phyloP scores from a whole-genome alignment of 345 rosid species.

The Gossypium anomalum region DNA sequence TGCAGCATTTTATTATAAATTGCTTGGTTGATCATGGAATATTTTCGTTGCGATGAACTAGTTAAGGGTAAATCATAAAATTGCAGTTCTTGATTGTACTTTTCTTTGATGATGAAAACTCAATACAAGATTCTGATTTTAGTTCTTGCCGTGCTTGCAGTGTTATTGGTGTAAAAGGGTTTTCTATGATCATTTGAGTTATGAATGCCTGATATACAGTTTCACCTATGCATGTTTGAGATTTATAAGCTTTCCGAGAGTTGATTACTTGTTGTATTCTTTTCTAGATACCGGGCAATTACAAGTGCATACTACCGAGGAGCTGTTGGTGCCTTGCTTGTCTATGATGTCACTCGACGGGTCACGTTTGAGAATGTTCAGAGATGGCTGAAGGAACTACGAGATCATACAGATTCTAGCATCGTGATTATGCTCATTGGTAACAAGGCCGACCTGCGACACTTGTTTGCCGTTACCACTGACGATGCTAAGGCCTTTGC shows the following conservation, averaged over 20 bases:
- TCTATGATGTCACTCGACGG: conserved; percentile 75
- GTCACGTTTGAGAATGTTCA: conserved; percentile 82
- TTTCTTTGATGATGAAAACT: not conserved
- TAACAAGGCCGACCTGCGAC: conserved; percentile 81
- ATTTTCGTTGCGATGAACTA: not conserved
- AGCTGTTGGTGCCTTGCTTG: conserved; percentile 84
- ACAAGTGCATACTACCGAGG: conserved; percentile 92
- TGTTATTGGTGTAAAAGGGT: not conserved
- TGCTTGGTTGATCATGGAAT: not conserved
- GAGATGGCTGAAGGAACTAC: conserved; percentile 87
- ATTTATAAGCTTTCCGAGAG: not conserved
- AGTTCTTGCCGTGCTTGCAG: not conserved
- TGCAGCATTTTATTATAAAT: not conserved
- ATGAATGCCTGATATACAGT: too few relatives aligned
- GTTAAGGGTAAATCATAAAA: not conserved
- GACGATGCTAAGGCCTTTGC: conserved; percentile 71
- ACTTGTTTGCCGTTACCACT: conserved; percentile 67
- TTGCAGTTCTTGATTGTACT: not conserved
- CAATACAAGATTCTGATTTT: not conserved
- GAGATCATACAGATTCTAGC: conserved; percentile 76
- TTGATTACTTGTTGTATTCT: conserved; percentile 6
- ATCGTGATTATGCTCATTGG: conserved; percentile 89
- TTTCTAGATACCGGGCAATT: conserved; percentile 73
- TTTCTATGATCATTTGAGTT: not conserved
- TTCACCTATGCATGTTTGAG: not conserved